Evolutionary conservation across 331 rosid genomes (phyloP).

Genomic region (Rosa hybrid): DNA sequence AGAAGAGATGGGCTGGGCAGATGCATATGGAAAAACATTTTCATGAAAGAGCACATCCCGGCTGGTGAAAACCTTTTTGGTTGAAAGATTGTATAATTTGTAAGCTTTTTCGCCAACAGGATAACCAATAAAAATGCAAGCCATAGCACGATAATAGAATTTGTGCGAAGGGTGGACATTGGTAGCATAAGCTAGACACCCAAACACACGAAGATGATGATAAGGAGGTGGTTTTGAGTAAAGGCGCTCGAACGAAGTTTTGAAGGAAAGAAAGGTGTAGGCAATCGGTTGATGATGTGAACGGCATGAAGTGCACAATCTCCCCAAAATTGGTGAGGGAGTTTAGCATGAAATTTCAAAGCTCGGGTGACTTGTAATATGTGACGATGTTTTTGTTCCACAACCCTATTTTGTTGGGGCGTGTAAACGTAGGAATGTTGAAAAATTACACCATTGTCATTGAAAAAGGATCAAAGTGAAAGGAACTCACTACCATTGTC

Average conservation of each 20-base stretch:
- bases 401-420: not conserved
- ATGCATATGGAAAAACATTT: too few species aligned
- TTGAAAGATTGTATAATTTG: not conserved
- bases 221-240: too few species aligned
- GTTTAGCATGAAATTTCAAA: not conserved
- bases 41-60: not conserved
- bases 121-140: not conserved
- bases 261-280: not conserved
- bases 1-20: too few species aligned
- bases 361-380: not conserved
- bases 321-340: not conserved
- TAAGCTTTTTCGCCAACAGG: not conserved
- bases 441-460: not conserved
- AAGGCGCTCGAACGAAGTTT: not conserved
- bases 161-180: not conserved
- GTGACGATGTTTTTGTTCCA: not conserved
- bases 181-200: not conserved
- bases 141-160: not conserved
- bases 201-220: not conserved
- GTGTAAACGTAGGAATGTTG: not conserved
- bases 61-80: not conserved
- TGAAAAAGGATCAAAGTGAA: not conserved
- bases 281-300: not conserved
- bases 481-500: not conserved
- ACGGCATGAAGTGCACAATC: not conserved